Evolutionary conservation across 768 basidiomycete species (phyloP).

Genomic region (Ramaria sp.): DNA sequence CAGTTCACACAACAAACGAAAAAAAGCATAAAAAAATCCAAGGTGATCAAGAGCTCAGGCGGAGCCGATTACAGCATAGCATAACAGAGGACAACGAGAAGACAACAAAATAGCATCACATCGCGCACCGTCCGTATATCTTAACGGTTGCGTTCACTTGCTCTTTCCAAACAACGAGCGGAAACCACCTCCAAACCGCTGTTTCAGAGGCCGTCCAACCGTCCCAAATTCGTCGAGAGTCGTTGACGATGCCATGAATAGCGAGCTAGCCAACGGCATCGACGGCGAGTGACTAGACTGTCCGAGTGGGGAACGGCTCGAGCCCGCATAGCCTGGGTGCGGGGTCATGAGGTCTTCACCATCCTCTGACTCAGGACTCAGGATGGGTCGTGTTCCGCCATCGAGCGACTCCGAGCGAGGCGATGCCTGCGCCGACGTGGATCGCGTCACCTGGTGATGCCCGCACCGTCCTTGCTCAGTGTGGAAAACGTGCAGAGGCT

Average conservation of each 20-base stretch:
- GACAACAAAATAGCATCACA: neutral
- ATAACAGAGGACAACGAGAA: neutral
- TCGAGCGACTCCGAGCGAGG: conserved; percentile 4
- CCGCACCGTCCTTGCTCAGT: neutral
- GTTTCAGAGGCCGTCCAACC: neutral
- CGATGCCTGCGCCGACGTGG: neutral
- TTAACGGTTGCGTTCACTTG: neutral
- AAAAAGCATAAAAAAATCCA: neutral
- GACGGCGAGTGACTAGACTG: neutral
- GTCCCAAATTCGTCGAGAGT: neutral
- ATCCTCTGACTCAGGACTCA: neutral
- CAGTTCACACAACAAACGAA: neutral
- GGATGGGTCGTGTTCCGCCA: neutral
- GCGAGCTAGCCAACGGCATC: neutral
- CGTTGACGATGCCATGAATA: neutral
- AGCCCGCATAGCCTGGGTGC: too few species aligned
- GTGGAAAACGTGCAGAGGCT: conserved; percentile 2
- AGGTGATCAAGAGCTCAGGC: neutral
- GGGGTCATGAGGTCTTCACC: neutral
- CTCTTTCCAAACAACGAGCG: conserved; percentile 7
- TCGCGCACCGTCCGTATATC: neutral
- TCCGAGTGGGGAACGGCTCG: neutral
- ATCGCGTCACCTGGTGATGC: neutral
- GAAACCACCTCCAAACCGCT: conserved; percentile 2
- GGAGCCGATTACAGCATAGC: neutral